Base-by-base conservation (phyloP, 2,329 filamentous ascomycete genomes). In the Penicillium capsulatum region DNA sequence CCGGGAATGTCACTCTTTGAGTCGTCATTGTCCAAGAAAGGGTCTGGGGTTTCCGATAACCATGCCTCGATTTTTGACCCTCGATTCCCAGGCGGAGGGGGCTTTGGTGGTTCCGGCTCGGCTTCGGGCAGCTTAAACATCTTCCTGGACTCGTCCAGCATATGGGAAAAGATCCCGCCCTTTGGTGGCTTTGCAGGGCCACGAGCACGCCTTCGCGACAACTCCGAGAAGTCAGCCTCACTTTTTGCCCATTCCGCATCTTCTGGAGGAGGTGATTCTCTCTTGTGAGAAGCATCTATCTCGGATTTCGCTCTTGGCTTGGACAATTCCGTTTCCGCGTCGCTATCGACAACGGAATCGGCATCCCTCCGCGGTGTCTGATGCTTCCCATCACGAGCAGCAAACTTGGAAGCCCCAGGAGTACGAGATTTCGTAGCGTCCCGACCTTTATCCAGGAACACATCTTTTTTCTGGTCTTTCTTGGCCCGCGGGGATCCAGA, bases 61-160 rank as follows among this genome's bases (percentile, higher is more conserved):
- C 80, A 83, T 34, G 77, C 75, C 59, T 82, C 76, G 17, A 83
- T 74, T 33, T 77, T 76, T 36, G 71, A 70, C 10, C 72, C 65
- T 31, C 71, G 71, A 14, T 54, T 54, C 11, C 52, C 53, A 7
- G 67, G 63, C n/a, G 68, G 67, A 22, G 66, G 62, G 15, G 68
- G 67, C 34, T 61, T 58, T 1, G 67, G 61, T 9, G 9, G 9
- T 5, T 11, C 10, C 26, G 58, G 52, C 17, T 64, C 51, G 11
- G 57, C 46, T 35, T 67, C 66, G 4, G 64, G 61, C 39, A 65
- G 65, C n/a, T 59, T 56, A 44, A 73, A 70, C 47, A 70, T 65
- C 42, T 69, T 72, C 41, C 59, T 66, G 2, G 67, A 68, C 35
- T 70, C 67, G 22, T 64, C 65, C 22, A 69, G 52, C 42, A 71